A percentile compares a stretch with the other conserved stretches of the same genome.
Conservation (phyloP, 306 rosid species). For the Malus orientalis region DNA sequence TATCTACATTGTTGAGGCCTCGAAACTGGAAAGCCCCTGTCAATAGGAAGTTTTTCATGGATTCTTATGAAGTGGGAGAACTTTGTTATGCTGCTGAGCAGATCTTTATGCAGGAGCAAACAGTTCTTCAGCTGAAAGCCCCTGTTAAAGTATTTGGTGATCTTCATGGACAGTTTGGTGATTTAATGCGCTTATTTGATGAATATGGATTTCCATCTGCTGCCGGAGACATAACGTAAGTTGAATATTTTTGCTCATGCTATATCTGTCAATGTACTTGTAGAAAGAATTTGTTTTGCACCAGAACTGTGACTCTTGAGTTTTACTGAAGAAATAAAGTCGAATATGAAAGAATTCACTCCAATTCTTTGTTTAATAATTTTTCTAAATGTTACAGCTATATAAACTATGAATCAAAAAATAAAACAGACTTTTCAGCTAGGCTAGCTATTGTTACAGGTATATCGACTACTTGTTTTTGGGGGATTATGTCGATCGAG, state of each 20-base stretch:
- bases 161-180: constrained; percentile 99
- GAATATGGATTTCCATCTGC: constrained; percentile 99
- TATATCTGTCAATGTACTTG: constrained; percentile 7
- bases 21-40: constrained; percentile 96
- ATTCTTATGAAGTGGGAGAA: constrained; percentile 99
- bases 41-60: constrained; percentile 88
- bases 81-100: constrained; percentile 99
- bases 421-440: constrained; percentile 10
- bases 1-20: constrained; percentile 79
- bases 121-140: constrained; percentile 97
- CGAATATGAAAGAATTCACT: background rate
- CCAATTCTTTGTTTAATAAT: background rate
- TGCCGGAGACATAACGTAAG: constrained; percentile 98
- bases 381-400: background rate
- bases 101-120: constrained; percentile 93
- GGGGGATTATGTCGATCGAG: constrained; percentile 99
- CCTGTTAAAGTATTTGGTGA: constrained; percentile 97
- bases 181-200: constrained; percentile 96
- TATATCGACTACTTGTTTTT: constrained; percentile 96
- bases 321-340: background rate
- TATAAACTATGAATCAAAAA: background rate
- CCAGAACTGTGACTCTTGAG: background rate
- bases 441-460: constrained; percentile 41
- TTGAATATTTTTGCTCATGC: constrained; percentile 16
- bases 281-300: background rate